Evolutionary conservation across 129 eudicot species (phyloP).

Genomic region (Flaveria brownii): DNA sequence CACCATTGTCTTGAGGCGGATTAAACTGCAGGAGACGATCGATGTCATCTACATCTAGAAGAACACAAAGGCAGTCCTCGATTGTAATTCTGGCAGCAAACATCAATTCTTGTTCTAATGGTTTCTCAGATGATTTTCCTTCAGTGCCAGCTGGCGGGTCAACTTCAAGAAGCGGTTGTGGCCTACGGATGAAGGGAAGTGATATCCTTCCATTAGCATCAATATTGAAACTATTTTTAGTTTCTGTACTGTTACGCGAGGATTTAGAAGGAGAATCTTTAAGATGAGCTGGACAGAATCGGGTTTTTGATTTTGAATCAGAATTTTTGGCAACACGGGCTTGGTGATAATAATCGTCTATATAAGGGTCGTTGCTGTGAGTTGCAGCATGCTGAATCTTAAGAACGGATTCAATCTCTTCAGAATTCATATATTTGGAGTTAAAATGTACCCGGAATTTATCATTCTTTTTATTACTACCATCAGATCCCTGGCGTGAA

Average conservation of each 20-base stretch:
- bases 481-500: conserved; percentile 69
- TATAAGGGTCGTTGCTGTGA: conserved; percentile 78
- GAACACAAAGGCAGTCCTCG: conserved; percentile 45
- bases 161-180: conserved; percentile 75
- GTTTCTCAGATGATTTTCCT: conserved; percentile 54
- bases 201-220: conserved; percentile 84
- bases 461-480: conserved; percentile 61
- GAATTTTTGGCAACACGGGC: conserved; percentile 71
- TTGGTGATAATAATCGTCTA: conserved; percentile 96
- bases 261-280: conserved; percentile 57
- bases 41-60: conserved; percentile 52
- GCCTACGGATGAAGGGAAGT: conserved; percentile 79
- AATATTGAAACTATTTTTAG: conserved; percentile 67
- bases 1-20: conserved; percentile 40
- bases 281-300: conserved; percentile 72
- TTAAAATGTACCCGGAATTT: conserved; percentile 53
- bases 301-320: conserved; percentile 61
- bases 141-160: conserved; percentile 61
- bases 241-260: conserved; percentile 58
- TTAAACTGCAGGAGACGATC: conserved; percentile 38
- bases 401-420: conserved; percentile 84
- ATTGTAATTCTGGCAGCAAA: conserved; percentile 88
- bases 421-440: conserved; percentile 91
- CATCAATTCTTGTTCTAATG: conserved; percentile 94
- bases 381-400: conserved; percentile 90